These are phyloP conservation scores for Verticillium albo-atrum DNA, from an alignment of 2,329 filamentous ascomycete species.

Conservation along the genomic window DNA sequence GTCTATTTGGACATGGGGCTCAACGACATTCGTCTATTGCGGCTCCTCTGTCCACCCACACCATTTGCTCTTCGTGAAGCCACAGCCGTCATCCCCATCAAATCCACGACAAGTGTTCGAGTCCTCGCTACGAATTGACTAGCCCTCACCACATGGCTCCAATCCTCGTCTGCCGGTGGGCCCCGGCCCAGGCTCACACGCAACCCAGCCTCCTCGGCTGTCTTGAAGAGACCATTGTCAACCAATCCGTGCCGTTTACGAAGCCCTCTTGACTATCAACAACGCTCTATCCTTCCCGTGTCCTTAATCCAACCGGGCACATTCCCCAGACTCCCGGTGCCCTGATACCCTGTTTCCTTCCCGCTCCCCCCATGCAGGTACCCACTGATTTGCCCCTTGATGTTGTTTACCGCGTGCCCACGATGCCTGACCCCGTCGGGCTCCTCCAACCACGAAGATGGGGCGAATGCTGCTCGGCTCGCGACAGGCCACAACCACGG, in stretches of 20 bases:
- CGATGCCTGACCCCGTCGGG: constrained; percentile 2
- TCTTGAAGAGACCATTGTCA: background rate
- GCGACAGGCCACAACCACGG: background rate
- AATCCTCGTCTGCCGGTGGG: background rate
- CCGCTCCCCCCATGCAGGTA: constrained; percentile 1
- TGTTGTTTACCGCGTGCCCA: background rate
- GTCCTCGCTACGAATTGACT: background rate
- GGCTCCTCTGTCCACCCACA: background rate
- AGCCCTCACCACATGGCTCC: background rate
- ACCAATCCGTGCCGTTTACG: background rate
- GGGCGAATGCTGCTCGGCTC: background rate
- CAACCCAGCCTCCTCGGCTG: background rate
- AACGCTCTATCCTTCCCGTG: background rate
- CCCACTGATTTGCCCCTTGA: constrained; percentile 1
- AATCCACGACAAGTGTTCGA: background rate
- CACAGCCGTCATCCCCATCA: background rate
- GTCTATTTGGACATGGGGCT: background rate
- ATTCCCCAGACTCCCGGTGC: background rate
- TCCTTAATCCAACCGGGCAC: background rate
- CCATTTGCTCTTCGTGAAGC: background rate
- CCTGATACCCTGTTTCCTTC: background rate
- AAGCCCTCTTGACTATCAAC: background rate
- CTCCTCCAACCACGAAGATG: background rate
- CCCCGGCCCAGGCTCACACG: background rate
- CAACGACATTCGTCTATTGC: background rate